Percentiles rank a stretch among this genome's conserved stretches.
Conservation (phyloP, 805 yeast genomes). For the Cyberlindnera maritima region DNA sequence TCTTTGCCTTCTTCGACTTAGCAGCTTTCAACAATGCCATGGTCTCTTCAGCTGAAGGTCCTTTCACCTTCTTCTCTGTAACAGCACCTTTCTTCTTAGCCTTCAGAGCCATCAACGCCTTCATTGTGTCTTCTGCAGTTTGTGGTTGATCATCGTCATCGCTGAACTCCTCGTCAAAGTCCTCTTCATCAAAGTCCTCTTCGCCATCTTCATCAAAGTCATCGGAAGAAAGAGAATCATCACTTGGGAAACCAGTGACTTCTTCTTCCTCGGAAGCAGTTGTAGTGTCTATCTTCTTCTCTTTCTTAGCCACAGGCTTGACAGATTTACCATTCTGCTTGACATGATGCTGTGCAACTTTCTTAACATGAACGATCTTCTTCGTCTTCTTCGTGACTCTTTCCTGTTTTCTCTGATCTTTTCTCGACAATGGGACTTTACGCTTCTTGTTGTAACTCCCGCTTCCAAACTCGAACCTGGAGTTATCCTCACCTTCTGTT, state of each 20-base stretch:
- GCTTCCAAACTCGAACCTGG: slow-evolving; percentile 28
- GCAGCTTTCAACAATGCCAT: slow-evolving; percentile 38
- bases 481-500: slow-evolving; percentile 36
- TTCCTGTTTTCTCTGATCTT: slow-evolving; percentile 41
- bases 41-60: slow-evolving; percentile 38
- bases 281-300: slow-evolving; percentile 21
- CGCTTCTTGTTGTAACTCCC: slow-evolving; percentile 34
- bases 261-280: slow-evolving; percentile 19
- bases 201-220: slow-evolving; percentile 16
- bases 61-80: slow-evolving; percentile 1
- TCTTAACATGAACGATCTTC: slow-evolving; percentile 11
- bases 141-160: slow-evolving; percentile 17
- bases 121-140: slow-evolving; percentile 42
- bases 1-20: slow-evolving; percentile 20
- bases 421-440: slow-evolving; percentile 34
- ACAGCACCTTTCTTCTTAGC: slow-evolving; percentile 8
- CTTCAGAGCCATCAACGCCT: slow-evolving; percentile 35
- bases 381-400: slow-evolving; percentile 34
- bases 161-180: slow-evolving; percentile 17
- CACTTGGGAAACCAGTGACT: slow-evolving; percentile 16
- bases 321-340: slow-evolving; percentile 31
- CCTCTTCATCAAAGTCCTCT: slow-evolving; percentile 18
- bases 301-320: not conserved
- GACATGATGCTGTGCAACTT: not conserved
- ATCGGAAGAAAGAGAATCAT: slow-evolving; percentile 15